Base-by-base conservation (phyloP, 352 stramenopile genomes). In the Pythium brassicae region DNA sequence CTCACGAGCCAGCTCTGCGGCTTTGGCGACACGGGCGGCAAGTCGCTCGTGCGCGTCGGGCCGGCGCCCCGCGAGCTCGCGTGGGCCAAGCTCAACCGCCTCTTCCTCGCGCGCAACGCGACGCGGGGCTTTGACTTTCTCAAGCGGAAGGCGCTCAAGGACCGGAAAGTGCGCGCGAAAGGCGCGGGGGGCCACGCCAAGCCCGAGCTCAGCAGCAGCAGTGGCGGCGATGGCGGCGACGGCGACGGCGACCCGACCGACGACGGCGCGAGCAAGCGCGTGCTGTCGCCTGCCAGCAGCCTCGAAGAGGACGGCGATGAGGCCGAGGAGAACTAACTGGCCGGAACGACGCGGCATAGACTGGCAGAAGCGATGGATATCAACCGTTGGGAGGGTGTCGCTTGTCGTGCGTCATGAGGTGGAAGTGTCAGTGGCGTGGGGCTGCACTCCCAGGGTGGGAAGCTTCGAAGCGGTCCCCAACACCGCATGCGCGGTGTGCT, bases 81-180 rank as follows among this genome's bases (percentile, higher is more conserved):
- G 22, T 91, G 78, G 79, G 84, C 65, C 4, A 73, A 67, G 32
- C 58, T 68, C 7, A 63, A 71, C 4, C 72, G 60, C 50, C 52
- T 92, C 32, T 94, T 94, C 48, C 64, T 85, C 2, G 29, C 64
- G 7, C 81, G 84, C 40, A 83, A 91, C 55, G 84, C 80, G 0
- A 66, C 69, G 26, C 52, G 67, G 14, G 84, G 84, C 15, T 89
- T 79, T 54, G 82, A 94, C 56, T 94, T 92, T 52, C 69, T 91
- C 40, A 55, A 63, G n/a, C 84, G 84, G 14, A 86, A 85, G 53
- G 47, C 76, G 23, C 55, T 92, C 25, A 71, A 77, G 52, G 73
- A 90, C 55, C 19, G 53, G 22, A 73, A 67, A 49, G 45, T 71
- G 25, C 4, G 19, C 11, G 20, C 23, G 4, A 48, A 47, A 4